Percentiles rank a stretch among this genome's conserved stretches.
phyloP scores from a whole-genome alignment of 2,329 filamentous ascomycete genomes.

The Madurella fahalii region DNA sequence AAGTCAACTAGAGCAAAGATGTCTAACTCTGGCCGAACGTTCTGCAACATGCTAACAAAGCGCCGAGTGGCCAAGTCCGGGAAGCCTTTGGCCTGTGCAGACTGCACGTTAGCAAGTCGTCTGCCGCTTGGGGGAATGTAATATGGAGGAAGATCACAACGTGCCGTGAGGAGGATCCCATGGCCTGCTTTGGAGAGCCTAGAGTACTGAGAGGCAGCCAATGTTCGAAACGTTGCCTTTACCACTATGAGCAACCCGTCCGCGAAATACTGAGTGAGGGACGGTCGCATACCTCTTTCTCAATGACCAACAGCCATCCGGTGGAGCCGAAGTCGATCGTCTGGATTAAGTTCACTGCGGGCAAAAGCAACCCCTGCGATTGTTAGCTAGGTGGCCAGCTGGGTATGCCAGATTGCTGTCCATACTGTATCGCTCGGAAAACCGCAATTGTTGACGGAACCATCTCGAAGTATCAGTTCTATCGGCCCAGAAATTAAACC shows the following conservation, averaged over 20 bases:
- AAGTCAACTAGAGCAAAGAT: slow-evolving; percentile 67
- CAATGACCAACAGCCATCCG: slow-evolving; percentile 68
- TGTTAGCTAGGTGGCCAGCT: neutral
- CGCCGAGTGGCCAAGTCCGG: slow-evolving; percentile 68
- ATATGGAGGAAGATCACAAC: slow-evolving; percentile 17
- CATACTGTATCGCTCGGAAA: slow-evolving; percentile 30
- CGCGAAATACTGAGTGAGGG: no score
- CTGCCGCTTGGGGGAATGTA: no score
- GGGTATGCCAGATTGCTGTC: neutral
- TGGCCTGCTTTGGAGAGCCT: slow-evolving; percentile 42
- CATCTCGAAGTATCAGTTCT: slow-evolving; percentile 32
- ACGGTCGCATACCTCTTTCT: slow-evolving; percentile 62
- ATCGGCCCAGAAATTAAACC: slow-evolving; percentile 63
- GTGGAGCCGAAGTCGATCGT: slow-evolving; percentile 45
- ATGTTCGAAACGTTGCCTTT: slow-evolving; percentile 70
- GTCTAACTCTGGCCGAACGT: slow-evolving; percentile 45
- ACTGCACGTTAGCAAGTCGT: neutral
- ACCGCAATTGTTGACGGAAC: slow-evolving; percentile 29
- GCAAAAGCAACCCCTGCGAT: slow-evolving; percentile 57
- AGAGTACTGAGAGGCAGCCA: slow-evolving; percentile 57
- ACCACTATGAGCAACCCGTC: neutral
- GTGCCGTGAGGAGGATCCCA: slow-evolving; percentile 67
- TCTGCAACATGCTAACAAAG: slow-evolving; percentile 56
- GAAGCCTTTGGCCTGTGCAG: slow-evolving; percentile 69
- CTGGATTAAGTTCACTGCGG: slow-evolving; percentile 46